A percentile compares a stretch with the other conserved stretches of the same genome.
Evolutionary conservation across 83 land plant genomes (phyloP).

Genomic region (Larix sibirica): DNA sequence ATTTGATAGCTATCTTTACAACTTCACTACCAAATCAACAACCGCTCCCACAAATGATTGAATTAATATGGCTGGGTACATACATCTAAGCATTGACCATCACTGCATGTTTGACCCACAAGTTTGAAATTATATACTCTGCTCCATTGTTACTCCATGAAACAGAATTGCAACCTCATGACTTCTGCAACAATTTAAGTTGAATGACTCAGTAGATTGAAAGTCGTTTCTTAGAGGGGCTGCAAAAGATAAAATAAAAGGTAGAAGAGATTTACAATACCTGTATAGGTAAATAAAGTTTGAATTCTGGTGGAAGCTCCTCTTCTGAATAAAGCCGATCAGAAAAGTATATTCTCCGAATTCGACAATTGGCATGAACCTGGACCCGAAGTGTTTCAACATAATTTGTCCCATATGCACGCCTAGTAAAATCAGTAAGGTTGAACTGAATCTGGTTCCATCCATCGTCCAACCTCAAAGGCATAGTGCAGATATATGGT

Average conservation of each 20-base stretch:
- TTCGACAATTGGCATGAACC: conserved; percentile 98
- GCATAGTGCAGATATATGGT: conserved; percentile 98
- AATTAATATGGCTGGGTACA: too few relatives aligned
- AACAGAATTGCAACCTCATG: background rate
- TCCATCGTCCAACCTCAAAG: conserved; percentile 86
- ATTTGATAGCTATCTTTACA: too few relatives aligned
- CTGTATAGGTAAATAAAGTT: conserved; percentile 94
- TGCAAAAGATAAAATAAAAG: background rate
- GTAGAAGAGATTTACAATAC: conserved; percentile 25
- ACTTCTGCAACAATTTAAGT: background rate
- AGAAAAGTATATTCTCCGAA: conserved; percentile 91
- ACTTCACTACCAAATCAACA: too few relatives aligned
- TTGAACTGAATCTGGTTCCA: conserved; percentile 97
- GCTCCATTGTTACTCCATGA: background rate
- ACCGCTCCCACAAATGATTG: too few relatives aligned
- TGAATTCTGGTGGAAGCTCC: conserved; percentile 97
- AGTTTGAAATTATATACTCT: background rate
- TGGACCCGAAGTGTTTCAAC: conserved; percentile 94
- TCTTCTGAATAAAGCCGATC: conserved; percentile 97
- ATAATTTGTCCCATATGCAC: conserved; percentile 96
- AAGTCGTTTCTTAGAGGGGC: background rate
- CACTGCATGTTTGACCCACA: too few relatives aligned
- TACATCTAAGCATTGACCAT: background rate
- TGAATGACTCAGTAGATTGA: background rate
- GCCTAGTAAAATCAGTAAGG: conserved; percentile 82